Base-by-base conservation (phyloP, 2,329 filamentous ascomycete species). In the Acephala macrosclerotiorum region DNA sequence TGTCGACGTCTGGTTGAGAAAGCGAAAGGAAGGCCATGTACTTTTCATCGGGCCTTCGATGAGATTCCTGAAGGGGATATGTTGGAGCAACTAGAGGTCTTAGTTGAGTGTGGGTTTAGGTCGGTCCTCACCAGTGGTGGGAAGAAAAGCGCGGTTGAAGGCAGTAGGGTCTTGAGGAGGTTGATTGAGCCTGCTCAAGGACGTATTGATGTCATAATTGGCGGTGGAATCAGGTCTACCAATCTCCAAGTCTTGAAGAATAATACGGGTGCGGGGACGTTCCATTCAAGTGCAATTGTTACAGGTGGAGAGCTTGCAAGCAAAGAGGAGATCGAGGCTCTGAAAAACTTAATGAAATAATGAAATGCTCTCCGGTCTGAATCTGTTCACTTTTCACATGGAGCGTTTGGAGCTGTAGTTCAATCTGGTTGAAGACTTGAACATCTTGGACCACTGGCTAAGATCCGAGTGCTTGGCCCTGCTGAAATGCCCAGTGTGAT, bases 41-140 rank as follows among this genome's bases (percentile, higher is more conserved):
- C 84, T 2, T 87, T 87, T 60, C 84, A 87, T 71, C 79, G 84
- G 8, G 85, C 84, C 0, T 83, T 87, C 67, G 85, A 87, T 70
- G 69, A 77, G 49, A 77, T 81, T 14, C 29, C 59, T 8, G 53
- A 29, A 3, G 16, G 16, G 9, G 20, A 51, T n/a, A 68, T 68
- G 68, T 11, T 49, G 33, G 16, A 25, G 3, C 61, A 67, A 45
- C 26, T 70, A 18, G 68, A 68, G 33, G 25, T 62, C 3, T 42
- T 68, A 58, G 64, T 70, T 0, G 40, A 51, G 4, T 79, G 80
- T 61, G 83, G 84, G 1, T 86, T 86, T 70, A 64, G 61, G 9
- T 71, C 76, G 1, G 77, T 87, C 12, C 74, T 87, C 25, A 86
- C 83, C 3, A 84, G 81, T 56, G 85, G 84, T 1, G 75, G 81